Evolutionary conservation across 225 moss, liverwort and hornwort species (phyloP), one percentile per base, ranked within the genome.

Genomic region (Lunularia cruciata): DNA sequence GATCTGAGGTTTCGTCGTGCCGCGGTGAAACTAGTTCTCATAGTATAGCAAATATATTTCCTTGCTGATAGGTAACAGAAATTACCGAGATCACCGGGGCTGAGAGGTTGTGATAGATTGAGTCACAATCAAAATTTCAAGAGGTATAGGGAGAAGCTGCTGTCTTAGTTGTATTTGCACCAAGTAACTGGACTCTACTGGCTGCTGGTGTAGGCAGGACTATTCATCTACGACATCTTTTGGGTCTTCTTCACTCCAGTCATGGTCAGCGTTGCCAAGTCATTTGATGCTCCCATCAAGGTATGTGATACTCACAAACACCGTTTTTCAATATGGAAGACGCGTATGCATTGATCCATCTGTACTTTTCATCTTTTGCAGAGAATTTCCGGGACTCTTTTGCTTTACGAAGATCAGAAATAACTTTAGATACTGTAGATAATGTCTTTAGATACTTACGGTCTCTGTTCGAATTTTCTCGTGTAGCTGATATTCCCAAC

Each of bases 241-340:
- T 99, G 98, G 98, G 98, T 99, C 69, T 99, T 99, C 77, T 99
- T 89, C 79, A 99, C 98, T 18, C 98, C 98, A 27, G 98, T 99
- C 25, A 99, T 99, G 98, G 98, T 99, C 76, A 99, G 93, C 78
- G 98, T 99, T 77, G 98, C 98, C n/a, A 99, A 99, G 84, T 99
- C 98, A 53, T 99, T 99, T 72, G 98, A 99, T 84, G 98, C 98
- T 72, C 98, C 98, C 46, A 99, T 99, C 61, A 99, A 99, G 92
- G 95, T 90, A 63, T 39, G 34, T 40, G 15, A 3, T 12, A 22
- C 60, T 36, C n/a, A n/a, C n/a, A n/a, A n/a, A n/a, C n/a, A 19
- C 19, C 25, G 57, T 57, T 18, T 57, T 57, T 23, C 16, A 27
- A 57, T 16, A 57, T 10, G n/a, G n/a, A n/a, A n/a, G n/a, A n/a